Evolutionary conservation across 192 early-diverging fungal genomes (phyloP).

Genomic region (Physocladia obscura): DNA sequence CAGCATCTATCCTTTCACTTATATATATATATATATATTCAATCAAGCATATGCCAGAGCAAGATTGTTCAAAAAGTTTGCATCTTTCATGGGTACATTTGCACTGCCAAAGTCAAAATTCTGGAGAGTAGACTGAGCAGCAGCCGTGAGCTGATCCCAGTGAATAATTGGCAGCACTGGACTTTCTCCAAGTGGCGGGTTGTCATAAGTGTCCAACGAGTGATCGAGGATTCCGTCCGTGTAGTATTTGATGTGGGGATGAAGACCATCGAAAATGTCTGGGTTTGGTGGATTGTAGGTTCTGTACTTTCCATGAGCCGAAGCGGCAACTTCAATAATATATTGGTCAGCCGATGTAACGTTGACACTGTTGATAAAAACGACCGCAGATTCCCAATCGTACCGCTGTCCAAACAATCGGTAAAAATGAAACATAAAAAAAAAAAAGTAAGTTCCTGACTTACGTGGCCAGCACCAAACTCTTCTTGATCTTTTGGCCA

Average conservation of each 20-base stretch:
- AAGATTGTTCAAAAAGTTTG: slow-evolving; percentile 4
- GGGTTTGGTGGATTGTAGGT: background rate
- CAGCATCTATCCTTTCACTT: too few species aligned
- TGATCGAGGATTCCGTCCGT: background rate
- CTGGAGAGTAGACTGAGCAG: background rate
- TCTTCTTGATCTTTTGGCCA: slow-evolving; percentile 14
- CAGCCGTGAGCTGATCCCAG: slow-evolving; percentile 8
- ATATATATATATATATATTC: too few species aligned
- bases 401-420: background rate
- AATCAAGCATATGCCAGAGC: background rate
- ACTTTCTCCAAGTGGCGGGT: background rate
- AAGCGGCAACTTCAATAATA: slow-evolving; percentile 12
- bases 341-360: background rate
- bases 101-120: slow-evolving; percentile 11
- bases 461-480: background rate
- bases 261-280: slow-evolving; percentile 1
- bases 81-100: slow-evolving; percentile 13
- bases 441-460: too few species aligned
- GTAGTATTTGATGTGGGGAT: slow-evolving; percentile 15
- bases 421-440: background rate
- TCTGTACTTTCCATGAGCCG: slow-evolving; percentile 6
- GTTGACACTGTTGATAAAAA: slow-evolving; percentile 16
- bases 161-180: slow-evolving; percentile 8
- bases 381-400: slow-evolving; percentile 17
- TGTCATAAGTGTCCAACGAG: slow-evolving; percentile 16